These are phyloP conservation scores for Colletotrichum nymphaeae DNA, from an alignment of 2,329 filamentous ascomycete genomes.

Conservation along the genomic window DNA sequence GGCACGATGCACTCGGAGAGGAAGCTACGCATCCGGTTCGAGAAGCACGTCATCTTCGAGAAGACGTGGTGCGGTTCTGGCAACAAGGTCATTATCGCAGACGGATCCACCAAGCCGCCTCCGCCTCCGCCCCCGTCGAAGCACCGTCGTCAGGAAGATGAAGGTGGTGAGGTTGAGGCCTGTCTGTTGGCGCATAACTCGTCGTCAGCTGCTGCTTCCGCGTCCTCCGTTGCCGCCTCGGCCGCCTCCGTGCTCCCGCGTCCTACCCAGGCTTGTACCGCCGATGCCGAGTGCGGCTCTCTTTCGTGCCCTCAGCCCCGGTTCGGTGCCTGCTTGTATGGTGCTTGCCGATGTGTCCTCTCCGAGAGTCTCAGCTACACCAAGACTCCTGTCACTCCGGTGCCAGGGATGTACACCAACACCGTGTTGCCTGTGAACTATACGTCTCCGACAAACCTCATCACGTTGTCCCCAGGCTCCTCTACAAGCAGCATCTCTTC, in stretches of 20 bases:
- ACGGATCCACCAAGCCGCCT: not conserved
- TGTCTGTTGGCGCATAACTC: not conserved
- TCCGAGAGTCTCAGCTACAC: not conserved
- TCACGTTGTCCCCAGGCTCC: not conserved
- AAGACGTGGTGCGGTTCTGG: slow-evolving; percentile 32
- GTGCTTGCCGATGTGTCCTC: slow-evolving; percentile 7
- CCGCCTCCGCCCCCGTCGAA: not conserved
- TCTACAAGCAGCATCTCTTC: not conserved
- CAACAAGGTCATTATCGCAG: not conserved
- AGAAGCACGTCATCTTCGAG: slow-evolving; percentile 43
- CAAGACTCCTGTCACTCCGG: not conserved
- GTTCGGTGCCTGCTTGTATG: slow-evolving; percentile 1
- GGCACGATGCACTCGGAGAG: not conserved
- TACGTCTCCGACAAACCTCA: not conserved
- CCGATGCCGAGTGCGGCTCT: not conserved
- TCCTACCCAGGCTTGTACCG: slow-evolving; percentile 1
- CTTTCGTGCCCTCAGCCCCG: not conserved
- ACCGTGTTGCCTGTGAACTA: not conserved
- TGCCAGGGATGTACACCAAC: not conserved
- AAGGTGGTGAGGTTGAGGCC: not conserved
- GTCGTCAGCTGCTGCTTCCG: not conserved
- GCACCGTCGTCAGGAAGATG: not conserved
- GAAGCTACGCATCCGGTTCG: slow-evolving; percentile 22
- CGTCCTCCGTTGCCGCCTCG: not conserved
- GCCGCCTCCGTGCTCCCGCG: not conserved